phyloP scores from a whole-genome alignment of 345 rosid genomes.

The Camelina sativa region DNA sequence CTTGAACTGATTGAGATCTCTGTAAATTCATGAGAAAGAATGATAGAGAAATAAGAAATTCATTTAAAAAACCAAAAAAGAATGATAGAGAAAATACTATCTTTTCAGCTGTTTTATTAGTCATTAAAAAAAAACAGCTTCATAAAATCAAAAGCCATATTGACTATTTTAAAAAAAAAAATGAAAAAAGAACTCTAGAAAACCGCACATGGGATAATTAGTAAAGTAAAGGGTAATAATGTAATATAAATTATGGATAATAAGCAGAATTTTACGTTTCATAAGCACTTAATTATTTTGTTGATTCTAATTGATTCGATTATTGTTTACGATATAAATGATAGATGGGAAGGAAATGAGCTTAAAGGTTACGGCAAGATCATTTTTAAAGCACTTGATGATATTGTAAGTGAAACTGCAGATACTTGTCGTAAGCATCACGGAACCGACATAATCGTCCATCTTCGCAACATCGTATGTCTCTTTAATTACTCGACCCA shows the following conservation, averaged over 20 bases:
- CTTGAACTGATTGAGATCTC: too few relatives aligned
- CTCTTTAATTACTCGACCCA: neutral
- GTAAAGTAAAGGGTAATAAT: too few relatives aligned
- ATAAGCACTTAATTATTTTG: neutral
- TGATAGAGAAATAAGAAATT: too few relatives aligned
- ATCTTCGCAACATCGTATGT: conserved; percentile 54
- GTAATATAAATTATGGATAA: too few relatives aligned
- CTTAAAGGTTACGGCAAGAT: conserved; percentile 51
- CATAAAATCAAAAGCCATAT: too few relatives aligned
- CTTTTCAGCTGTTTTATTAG: neutral
- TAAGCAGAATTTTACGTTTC: neutral
- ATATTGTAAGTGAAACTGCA: conserved; percentile 47
- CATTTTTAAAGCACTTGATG: conserved; percentile 61
- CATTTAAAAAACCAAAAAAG: too few relatives aligned
- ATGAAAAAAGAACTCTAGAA: too few relatives aligned
- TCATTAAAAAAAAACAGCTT: too few relatives aligned
- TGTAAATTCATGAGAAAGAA: too few relatives aligned
- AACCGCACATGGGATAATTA: too few relatives aligned
- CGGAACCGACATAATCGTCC: conserved; percentile 47
- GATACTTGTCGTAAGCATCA: conserved; percentile 36
- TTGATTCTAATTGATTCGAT: conserved; percentile 7
- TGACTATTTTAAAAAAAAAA: too few relatives aligned
- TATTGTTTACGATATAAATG: neutral
- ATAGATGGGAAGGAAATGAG: conserved; percentile 63
- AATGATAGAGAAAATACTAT: too few relatives aligned